These are phyloP conservation scores for Amanita phalloides DNA, from an alignment of 768 basidiomycete species.

Conservation along the genomic window DNA sequence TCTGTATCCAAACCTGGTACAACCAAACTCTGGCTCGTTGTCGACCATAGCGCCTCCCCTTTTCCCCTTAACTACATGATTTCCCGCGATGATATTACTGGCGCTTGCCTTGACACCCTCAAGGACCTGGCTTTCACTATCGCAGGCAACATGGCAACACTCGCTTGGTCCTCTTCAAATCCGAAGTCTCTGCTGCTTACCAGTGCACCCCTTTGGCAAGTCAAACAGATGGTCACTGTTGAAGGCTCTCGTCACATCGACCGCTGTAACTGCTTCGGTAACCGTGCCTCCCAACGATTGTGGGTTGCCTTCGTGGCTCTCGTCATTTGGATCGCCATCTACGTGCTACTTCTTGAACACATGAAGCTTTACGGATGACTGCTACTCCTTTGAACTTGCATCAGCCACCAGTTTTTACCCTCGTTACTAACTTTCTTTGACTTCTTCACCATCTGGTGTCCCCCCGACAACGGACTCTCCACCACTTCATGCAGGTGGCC, in stretches of 20 bases:
- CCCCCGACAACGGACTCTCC: no score
- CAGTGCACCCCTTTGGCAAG: conserved; percentile 28
- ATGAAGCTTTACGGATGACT: no score
- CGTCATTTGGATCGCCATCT: no score
- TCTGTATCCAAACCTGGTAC: conserved; percentile 19
- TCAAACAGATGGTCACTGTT: conserved; percentile 24
- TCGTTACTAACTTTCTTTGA: no score
- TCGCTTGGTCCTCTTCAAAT: conserved; percentile 19
- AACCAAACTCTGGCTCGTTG: conserved; percentile 23
- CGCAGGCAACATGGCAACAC: not conserved
- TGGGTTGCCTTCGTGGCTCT: no score
- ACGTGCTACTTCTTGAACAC: no score
- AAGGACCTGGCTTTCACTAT: conserved; percentile 7
- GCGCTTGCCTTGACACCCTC: conserved; percentile 11
- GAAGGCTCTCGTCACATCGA: conserved; percentile 7
- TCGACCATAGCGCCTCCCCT: conserved; percentile 21
- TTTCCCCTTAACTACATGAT: conserved; percentile 19
- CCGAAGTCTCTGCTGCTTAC: conserved; percentile 29
- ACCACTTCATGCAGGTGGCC: no score
- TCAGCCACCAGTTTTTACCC: no score
- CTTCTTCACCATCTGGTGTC: no score
- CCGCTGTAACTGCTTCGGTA: no score
- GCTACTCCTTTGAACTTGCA: no score
- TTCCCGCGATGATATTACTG: not conserved
- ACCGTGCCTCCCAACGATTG: no score